These are phyloP conservation scores for Aspergillus arachidicola DNA, from an alignment of 2,329 filamentous ascomycete genomes.

Conservation along the genomic window DNA sequence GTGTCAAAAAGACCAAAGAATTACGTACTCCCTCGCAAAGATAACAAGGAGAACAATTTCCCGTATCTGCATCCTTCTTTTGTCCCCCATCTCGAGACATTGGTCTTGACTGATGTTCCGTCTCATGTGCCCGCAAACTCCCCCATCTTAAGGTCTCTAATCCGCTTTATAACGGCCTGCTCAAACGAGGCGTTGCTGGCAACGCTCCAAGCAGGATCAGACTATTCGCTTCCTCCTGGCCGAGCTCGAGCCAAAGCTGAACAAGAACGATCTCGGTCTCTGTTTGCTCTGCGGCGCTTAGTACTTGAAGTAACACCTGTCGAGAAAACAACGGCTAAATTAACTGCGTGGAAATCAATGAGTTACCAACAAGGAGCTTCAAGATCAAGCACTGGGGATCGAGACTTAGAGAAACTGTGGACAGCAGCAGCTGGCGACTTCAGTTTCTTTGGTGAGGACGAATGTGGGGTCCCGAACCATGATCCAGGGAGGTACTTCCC, in stretches of 20 bases:
- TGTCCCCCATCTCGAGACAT: conserved; percentile 56
- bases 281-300: conserved; percentile 59
- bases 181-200: conserved; percentile 59
- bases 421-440: conserved; percentile 62
- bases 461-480: conserved; percentile 53
- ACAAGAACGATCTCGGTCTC: conserved; percentile 50
- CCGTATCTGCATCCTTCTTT: conserved; percentile 56
- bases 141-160: conserved; percentile 48
- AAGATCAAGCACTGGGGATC: conserved; percentile 61
- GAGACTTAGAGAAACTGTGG: conserved; percentile 63
- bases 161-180: conserved; percentile 59
- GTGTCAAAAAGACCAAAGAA: conserved; percentile 41
- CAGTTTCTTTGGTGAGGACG: conserved; percentile 62
- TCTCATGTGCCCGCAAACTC: conserved; percentile 45
- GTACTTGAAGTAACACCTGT: conserved; percentile 56
- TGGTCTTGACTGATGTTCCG: conserved; percentile 61
- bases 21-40: conserved; percentile 30
- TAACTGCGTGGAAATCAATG: conserved; percentile 42
- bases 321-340: conserved; percentile 18
- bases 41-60: conserved; percentile 30
- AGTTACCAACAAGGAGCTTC: conserved; percentile 51
- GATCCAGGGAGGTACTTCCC: conserved; percentile 50
- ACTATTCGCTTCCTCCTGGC: conserved; percentile 62
- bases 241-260: conserved; percentile 53
- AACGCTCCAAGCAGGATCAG: conserved; percentile 54